phyloP scores from a whole-genome alignment of 345 rosid species.

The Syzygium aqueum region DNA sequence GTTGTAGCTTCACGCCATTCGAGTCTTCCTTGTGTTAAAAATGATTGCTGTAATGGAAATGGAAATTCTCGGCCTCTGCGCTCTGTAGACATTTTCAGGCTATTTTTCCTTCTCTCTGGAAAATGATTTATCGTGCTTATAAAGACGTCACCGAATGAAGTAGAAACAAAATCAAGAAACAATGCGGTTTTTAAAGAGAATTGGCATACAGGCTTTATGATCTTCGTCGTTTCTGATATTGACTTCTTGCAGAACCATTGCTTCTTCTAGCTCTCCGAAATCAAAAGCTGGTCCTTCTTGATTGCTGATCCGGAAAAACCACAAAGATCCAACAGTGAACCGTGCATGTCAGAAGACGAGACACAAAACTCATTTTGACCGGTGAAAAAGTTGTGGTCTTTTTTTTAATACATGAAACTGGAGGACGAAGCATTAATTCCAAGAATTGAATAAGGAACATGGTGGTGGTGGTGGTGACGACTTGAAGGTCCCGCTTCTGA shows the following conservation, averaged over 20 bases:
- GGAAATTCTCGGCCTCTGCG: conserved; percentile 25
- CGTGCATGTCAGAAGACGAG: background rate
- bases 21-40: conserved; percentile 28
- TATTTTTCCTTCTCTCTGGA: conserved; percentile 6
- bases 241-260: conserved; percentile 83
- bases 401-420: conserved; percentile 47
- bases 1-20: conserved; percentile 63
- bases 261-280: conserved; percentile 97
- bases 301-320: conserved; percentile 24
- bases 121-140: background rate
- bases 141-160: conserved; percentile 45
- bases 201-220: conserved; percentile 33
- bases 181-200: conserved; percentile 9
- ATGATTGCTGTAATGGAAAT: conserved; percentile 56
- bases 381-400: background rate
- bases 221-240: conserved; percentile 68
- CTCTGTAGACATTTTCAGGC: conserved; percentile 28
- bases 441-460: conserved; percentile 55
- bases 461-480: conserved; percentile 14
- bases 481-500: conserved; percentile 50
- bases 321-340: background rate
- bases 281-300: conserved; percentile 82
- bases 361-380: background rate
- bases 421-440: conserved; percentile 55
- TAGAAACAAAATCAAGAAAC: conserved; percentile 1